Percentiles rank a stretch among this genome's conserved stretches.
Evolutionary conservation across 495 filamentous ascomycete species (phyloP).

Genomic region (Hypoxylon subgilvum): DNA sequence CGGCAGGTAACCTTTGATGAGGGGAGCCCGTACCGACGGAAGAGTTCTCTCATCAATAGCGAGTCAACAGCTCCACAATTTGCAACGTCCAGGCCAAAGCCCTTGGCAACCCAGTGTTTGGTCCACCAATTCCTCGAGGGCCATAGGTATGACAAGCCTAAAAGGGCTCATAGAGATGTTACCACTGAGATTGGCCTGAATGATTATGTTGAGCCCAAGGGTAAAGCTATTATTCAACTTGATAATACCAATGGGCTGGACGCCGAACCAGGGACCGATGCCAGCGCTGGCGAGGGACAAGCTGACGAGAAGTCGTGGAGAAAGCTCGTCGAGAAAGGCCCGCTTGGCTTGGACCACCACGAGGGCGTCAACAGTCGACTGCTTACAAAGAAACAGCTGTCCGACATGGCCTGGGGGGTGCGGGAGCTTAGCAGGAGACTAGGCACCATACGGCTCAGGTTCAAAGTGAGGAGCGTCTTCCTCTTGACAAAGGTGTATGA

Average conservation of each 20-base stretch:
- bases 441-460: conserved; percentile 75
- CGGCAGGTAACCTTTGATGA: conserved; percentile 75
- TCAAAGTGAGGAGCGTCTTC: conserved; percentile 83
- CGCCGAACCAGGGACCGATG: conserved; percentile 39
- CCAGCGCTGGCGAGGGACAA: conserved; percentile 44
- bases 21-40: conserved; percentile 75
- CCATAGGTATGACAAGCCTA: conserved; percentile 43
- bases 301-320: conserved; percentile 55
- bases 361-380: conserved; percentile 58
- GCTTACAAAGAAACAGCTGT: conserved; percentile 89
- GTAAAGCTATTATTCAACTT: conserved; percentile 11
- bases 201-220: conserved; percentile 45
- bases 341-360: conserved; percentile 38
- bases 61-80: conserved; percentile 54
- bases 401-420: conserved; percentile 95
- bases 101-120: conserved; percentile 66
- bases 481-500: conserved; percentile 90
- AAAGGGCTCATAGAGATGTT: conserved; percentile 22
- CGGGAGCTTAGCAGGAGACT: conserved; percentile 87
- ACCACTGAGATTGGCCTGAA: conserved; percentile 39
- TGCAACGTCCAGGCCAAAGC: conserved; percentile 56
- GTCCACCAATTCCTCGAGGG: conserved; percentile 80
- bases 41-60: conserved; percentile 78
- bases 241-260: conserved; percentile 3
- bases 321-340: conserved; percentile 38